phyloP scores from a whole-genome alignment of 192 early-diverging fungal genomes.

The Glomus cerebriforme region DNA sequence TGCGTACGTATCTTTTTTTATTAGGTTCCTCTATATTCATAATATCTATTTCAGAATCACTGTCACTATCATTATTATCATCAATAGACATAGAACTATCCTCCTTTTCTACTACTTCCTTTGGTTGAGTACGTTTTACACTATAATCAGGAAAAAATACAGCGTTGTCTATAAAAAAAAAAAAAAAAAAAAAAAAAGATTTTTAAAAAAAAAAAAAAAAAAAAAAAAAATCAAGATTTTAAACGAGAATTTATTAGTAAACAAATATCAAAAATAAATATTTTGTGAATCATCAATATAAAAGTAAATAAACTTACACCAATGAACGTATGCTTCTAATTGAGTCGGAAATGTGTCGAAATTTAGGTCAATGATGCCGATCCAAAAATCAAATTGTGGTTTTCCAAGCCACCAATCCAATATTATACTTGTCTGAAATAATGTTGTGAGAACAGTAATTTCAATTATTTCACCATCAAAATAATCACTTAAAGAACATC shows the following conservation, averaged over 20 bases:
- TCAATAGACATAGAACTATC: not conserved
- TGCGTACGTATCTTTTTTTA: not conserved
- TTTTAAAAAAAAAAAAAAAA: not conserved
- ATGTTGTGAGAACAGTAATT: not conserved
- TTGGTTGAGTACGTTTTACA: not conserved
- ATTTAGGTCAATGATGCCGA: slow-evolving; percentile 23
- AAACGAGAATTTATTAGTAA: too few relatives aligned
- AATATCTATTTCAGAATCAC: not conserved
- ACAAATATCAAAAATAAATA: not conserved
- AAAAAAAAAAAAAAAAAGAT: too few relatives aligned
- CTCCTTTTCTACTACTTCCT: not conserved
- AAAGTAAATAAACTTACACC: slow-evolving; percentile 9
- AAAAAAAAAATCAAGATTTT: too few relatives aligned
- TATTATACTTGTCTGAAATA: not conserved
- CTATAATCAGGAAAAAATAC: not conserved
- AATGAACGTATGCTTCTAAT: slow-evolving; percentile 19
- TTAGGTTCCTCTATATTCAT: not conserved
- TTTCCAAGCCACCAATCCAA: slow-evolving; percentile 22
- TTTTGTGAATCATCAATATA: not conserved
- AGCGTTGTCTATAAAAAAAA: not conserved
- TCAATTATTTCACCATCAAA: not conserved
- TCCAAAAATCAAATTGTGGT: slow-evolving; percentile 22
- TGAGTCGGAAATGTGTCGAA: slow-evolving; percentile 16
- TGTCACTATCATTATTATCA: not conserved
- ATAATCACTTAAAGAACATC: not conserved